Evolutionary conservation across 345 rosid genomes (phyloP), one percentile per base, ranked within the genome.

Genomic region (Bruguiera sexangula): DNA sequence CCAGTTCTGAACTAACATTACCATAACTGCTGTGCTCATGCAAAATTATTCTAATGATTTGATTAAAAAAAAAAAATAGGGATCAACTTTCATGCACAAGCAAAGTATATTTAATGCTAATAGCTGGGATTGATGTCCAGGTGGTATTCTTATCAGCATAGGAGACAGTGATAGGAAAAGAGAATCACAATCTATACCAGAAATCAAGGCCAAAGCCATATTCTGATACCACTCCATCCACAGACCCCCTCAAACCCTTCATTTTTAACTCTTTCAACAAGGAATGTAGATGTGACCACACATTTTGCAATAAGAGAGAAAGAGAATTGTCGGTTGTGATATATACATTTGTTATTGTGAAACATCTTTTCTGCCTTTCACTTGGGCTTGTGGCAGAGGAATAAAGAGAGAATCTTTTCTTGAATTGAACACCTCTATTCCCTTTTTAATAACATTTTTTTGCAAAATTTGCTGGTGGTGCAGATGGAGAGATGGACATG

Each of bases 221-320:
- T 82, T 80, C 86, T 78, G 81, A 82, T 66, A 84, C 89, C 78
- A 20, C 76, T 63, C 82, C 82, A 73, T 31, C 63, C 65, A 78
- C 80, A 77, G 74, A 70, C 59, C 29, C 59, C 22, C 55, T 51
- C 73, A 43, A 22, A 67, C 57, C 69, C 73, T 63, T 64, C 19
- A 65, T 56, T 72, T 75, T 48, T 57, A 50, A 54, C 72, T 68
- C 65, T 55, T 72, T 75, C 51, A 78, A 48, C 74, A 75, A 67
- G 78, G 68, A 6, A 66, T 13, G 69, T 61, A 36, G 82, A 85
- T 79, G 84, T 79, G 87, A 79, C 85, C 71, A 72, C 79, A 76
- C 79, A 59, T 59, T 79, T 21, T 67, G 57, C 68, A 55, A 64
- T 60, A 56, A 31, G 15, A 10, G 52, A 65, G 19, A 48, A 43